Evolutionary conservation across 1,284 basidiomycete species (phyloP).

Genomic region (Ustilago curta): DNA sequence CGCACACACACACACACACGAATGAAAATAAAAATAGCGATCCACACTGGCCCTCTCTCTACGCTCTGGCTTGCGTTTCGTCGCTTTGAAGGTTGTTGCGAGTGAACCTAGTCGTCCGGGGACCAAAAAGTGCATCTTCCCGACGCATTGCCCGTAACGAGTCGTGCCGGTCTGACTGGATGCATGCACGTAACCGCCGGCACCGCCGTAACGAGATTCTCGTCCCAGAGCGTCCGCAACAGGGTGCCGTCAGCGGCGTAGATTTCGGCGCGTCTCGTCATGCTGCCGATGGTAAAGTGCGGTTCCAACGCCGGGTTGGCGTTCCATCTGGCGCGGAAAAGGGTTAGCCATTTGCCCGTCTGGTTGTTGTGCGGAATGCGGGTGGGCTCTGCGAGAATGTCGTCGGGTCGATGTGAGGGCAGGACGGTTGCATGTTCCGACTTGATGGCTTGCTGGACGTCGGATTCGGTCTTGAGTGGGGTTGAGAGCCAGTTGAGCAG

Average conservation of each 20-base stretch:
- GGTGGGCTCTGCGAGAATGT: constrained; percentile 43
- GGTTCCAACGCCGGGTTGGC: constrained; percentile 55
- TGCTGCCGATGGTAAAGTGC: constrained; percentile 65
- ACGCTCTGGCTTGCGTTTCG: background rate
- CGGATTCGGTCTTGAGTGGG: constrained; percentile 33
- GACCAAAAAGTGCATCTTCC: constrained; percentile 61
- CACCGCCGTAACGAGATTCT: constrained; percentile 64
- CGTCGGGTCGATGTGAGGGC: constrained; percentile 25
- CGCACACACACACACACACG: constrained; percentile 2
- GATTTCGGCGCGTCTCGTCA: constrained; percentile 64
- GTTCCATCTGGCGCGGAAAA: constrained; percentile 65
- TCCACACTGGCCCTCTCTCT: constrained; percentile 1
- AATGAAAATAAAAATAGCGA: constrained; percentile 1
- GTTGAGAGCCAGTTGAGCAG: constrained; percentile 29
- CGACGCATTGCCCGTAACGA: constrained; percentile 63
- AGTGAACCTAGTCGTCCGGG: constrained; percentile 17
- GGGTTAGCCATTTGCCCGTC: constrained; percentile 68
- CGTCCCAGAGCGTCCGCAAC: constrained; percentile 60
- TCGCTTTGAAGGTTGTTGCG: constrained; percentile 7
- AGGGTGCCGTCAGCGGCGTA: constrained; percentile 56
- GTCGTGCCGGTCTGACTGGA: constrained; percentile 45
- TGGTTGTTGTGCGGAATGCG: constrained; percentile 67
- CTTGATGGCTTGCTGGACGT: constrained; percentile 30
- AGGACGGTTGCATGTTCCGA: constrained; percentile 10
- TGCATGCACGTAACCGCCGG: constrained; percentile 66